A percentile compares a stretch with the other conserved stretches of the same genome.
Evolutionary conservation across 805 yeast genomes (phyloP).

Genomic region (Metahyphopichia silvanorum): DNA sequence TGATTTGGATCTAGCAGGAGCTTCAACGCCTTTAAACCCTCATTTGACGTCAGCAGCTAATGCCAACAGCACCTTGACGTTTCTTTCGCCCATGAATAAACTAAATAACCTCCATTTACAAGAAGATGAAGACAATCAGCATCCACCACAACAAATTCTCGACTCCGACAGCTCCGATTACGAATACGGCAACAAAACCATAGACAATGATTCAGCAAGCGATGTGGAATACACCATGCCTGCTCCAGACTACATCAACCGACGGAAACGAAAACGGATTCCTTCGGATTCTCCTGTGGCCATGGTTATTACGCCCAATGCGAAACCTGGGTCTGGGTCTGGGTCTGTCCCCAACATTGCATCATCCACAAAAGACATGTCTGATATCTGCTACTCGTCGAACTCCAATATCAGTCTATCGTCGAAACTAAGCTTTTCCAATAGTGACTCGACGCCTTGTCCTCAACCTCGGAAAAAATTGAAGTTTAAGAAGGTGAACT

Average conservation of each 20-base stretch:
- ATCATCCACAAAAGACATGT: conserved; percentile 1
- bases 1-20: conserved; percentile 8
- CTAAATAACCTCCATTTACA: conserved; percentile 31
- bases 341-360: conserved; percentile 3
- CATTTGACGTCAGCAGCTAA: not conserved
- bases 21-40: conserved; percentile 9
- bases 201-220: conserved; percentile 17
- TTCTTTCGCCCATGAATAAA: conserved; percentile 33
- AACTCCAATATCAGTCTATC: conserved; percentile 5
- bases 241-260: conserved; percentile 18
- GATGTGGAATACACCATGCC: conserved; percentile 9
- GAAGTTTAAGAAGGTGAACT: conserved; percentile 21
- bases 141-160: not conserved
- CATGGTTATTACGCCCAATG: conserved; percentile 22
- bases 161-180: conserved; percentile 10
- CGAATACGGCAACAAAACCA: conserved; percentile 25
- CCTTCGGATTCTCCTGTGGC: conserved; percentile 13
- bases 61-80: conserved; percentile 14
- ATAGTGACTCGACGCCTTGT: conserved; percentile 43
- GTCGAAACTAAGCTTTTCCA: conserved; percentile 21
- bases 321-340: no score
- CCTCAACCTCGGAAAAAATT: conserved; percentile 39
- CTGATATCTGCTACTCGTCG: conserved; percentile 1
- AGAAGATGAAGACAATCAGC: conserved; percentile 6
- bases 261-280: conserved; percentile 21